Evolutionary conservation across 352 stramenopile genomes (phyloP).

Genomic region (Pythium monospermum): DNA sequence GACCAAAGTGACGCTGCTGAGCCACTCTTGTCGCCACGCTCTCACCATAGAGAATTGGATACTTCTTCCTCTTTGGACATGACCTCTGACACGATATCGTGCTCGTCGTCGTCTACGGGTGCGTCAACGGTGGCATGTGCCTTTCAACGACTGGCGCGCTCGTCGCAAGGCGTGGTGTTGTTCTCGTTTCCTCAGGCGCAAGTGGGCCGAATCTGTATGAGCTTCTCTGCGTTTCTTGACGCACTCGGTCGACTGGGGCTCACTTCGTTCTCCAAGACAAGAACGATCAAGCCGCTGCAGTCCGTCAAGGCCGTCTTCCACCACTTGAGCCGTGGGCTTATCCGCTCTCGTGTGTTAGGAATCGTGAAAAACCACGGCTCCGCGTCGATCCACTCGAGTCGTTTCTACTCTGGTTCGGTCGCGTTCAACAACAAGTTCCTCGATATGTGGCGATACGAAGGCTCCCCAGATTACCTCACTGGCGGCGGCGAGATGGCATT

Average conservation of each 20-base stretch:
- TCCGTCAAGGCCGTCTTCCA: conserved; percentile 77
- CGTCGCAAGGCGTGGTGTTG: conserved; percentile 43
- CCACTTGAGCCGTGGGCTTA: conserved; percentile 64
- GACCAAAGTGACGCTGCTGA: too few relatives aligned
- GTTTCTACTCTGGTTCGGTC: conserved; percentile 69
- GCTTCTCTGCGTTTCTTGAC: conserved; percentile 66
- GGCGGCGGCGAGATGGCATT: conserved; percentile 27
- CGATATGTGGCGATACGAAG: conserved; percentile 78
- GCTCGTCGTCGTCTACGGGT: conserved; percentile 3
- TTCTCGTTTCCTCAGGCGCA: conserved; percentile 41
- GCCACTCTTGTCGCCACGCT: conserved; percentile 14
- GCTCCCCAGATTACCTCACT: conserved; percentile 68
- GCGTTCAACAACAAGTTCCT: conserved; percentile 80
- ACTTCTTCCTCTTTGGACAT: neutral
- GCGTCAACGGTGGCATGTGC: conserved; percentile 15
- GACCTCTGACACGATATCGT: neutral
- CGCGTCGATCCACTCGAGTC: conserved; percentile 55
- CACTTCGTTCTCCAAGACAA: conserved; percentile 42
- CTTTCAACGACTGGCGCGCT: conserved; percentile 39
- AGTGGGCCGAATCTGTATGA: conserved; percentile 61
- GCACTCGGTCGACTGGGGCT: conserved; percentile 49
- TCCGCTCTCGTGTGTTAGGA: conserved; percentile 48
- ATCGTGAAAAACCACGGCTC: conserved; percentile 68
- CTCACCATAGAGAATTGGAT: neutral
- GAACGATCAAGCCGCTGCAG: conserved; percentile 40